Conservation (phyloP, 2,329 filamentous ascomycete genomes). For the Sphaerulina populicola region DNA sequence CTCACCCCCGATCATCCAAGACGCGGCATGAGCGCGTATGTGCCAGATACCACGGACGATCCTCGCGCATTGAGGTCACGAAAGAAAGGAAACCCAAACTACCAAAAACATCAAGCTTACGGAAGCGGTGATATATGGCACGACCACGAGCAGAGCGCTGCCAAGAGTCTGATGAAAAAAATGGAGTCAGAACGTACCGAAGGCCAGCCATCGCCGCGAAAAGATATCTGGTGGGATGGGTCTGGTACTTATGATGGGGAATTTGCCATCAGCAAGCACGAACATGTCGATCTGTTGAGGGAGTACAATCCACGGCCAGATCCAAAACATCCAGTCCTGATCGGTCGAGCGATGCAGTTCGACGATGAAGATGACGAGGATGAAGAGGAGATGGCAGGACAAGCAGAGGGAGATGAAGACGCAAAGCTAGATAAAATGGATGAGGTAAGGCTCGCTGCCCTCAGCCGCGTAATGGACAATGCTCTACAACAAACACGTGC, state of each 20-base stretch:
- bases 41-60: not conserved
- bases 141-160: not conserved
- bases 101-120: not conserved
- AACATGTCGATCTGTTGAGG: not conserved
- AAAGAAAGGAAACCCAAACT: not conserved
- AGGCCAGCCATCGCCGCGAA: not conserved
- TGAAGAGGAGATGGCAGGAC: not conserved
- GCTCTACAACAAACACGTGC: too few relatives aligned
- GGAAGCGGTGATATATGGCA: slow-evolving; percentile 1
- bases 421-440: not conserved
- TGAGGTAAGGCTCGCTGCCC: not conserved
- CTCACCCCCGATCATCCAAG: slow-evolving; percentile 3
- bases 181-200: not conserved
- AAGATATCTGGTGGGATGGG: slow-evolving; percentile 4
- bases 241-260: slow-evolving; percentile 3
- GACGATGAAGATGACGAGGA: not conserved
- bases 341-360: not conserved
- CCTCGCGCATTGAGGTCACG: slow-evolving; percentile 2
- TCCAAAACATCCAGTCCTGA: too few relatives aligned
- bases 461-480: not conserved
- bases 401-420: not conserved
- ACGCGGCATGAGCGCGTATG: slow-evolving; percentile 5
- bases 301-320: not conserved
- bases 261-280: slow-evolving; percentile 2
- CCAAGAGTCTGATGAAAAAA: not conserved